phyloP scores from a whole-genome alignment of 2,329 filamentous ascomycete genomes.

The Botrytis cinerea region DNA sequence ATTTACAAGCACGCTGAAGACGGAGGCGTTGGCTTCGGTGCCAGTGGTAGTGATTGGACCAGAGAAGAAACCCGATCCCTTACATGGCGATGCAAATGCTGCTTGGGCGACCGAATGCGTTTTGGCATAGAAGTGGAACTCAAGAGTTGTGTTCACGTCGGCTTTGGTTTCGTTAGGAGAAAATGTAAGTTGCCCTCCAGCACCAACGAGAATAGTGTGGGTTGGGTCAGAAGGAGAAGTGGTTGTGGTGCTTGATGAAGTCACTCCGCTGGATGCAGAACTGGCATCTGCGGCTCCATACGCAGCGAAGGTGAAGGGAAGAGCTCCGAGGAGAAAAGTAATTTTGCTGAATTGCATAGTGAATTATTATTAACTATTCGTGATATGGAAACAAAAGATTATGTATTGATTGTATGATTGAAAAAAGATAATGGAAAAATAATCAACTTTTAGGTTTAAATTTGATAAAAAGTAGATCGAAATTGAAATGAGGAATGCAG shows the following conservation, averaged over 20 bases:
- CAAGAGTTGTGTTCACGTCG: constrained; percentile 51
- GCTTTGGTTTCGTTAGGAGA: constrained; percentile 53
- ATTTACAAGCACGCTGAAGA: constrained; percentile 48
- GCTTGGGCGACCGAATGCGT: constrained; percentile 53
- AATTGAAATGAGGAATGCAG: not conserved
- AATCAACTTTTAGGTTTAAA: not conserved
- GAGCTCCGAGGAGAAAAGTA: constrained; percentile 29
- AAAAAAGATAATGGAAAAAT: not conserved
- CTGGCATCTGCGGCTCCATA: constrained; percentile 20
- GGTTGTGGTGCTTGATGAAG: constrained; percentile 22
- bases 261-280: constrained; percentile 28
- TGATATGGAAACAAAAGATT: not conserved
- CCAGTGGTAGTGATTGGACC: constrained; percentile 29
- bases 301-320: constrained; percentile 33
- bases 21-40: constrained; percentile 30
- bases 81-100: constrained; percentile 42
- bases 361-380: constrained; percentile 14
- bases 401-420: not conserved
- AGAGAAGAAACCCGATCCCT: constrained; percentile 36
- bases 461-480: not conserved
- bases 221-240: constrained; percentile 27
- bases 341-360: constrained; percentile 39
- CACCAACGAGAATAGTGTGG: constrained; percentile 42
- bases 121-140: constrained; percentile 56
- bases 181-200: constrained; percentile 46